Evolutionary conservation across 2,329 filamentous ascomycete genomes (phyloP).

Genomic region (Drechslera avenae): DNA sequence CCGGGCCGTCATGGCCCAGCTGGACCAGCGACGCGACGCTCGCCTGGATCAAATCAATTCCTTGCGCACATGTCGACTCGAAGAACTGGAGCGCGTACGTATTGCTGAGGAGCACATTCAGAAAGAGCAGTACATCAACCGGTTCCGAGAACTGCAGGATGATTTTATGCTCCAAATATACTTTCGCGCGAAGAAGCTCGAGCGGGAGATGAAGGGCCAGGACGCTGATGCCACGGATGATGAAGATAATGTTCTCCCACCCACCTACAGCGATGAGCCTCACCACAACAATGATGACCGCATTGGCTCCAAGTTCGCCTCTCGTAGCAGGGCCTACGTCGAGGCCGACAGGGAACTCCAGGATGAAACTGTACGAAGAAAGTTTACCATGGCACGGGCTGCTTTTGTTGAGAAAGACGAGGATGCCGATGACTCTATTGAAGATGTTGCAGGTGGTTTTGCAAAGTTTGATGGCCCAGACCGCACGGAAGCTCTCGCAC

Average conservation of each 20-base stretch:
- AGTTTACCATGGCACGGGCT: conserved; percentile 29
- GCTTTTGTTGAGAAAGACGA: conserved; percentile 36
- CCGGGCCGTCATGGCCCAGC: conserved; percentile 56
- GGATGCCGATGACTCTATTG: conserved; percentile 42
- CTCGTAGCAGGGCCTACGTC: conserved; percentile 49
- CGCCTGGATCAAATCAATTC: conserved; percentile 48
- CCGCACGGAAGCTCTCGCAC: conserved; percentile 49
- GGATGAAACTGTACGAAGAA: conserved; percentile 32
- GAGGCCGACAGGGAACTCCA: conserved; percentile 47
- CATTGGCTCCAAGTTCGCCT: conserved; percentile 45
- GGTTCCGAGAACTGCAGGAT: conserved; percentile 40
- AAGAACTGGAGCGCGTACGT: conserved; percentile 45
- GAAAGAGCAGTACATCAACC: conserved; percentile 44
- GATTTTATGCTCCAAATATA: conserved; percentile 45
- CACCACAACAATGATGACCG: conserved; percentile 31
- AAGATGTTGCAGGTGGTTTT: conserved; percentile 42
- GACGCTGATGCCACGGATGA: conserved; percentile 50
- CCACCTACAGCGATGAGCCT: conserved; percentile 40
- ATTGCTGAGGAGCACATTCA: conserved; percentile 44
- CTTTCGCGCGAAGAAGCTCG: conserved; percentile 47
- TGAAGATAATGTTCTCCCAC: conserved; percentile 46
- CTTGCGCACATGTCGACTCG: conserved; percentile 45
- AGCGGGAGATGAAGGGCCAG: conserved; percentile 41
- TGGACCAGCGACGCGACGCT: conserved; percentile 55
- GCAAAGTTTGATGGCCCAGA: conserved; percentile 50